Evolutionary conservation across 129 eudicot genomes (phyloP), one percentile per base, ranked within the genome.

Genomic region (Chrysanthemum lavandulifolium): DNA sequence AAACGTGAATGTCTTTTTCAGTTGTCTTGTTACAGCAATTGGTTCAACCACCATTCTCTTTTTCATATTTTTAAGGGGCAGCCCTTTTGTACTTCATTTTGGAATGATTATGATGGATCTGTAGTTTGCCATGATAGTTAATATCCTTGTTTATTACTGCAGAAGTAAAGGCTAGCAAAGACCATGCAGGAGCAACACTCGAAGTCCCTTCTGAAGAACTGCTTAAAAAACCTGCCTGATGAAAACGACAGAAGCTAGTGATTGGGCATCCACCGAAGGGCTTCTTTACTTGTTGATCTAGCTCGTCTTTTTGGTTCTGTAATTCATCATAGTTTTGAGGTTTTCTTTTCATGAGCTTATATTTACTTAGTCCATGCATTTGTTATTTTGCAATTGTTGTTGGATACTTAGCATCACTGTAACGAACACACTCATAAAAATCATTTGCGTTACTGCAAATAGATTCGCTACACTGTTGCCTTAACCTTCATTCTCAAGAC

Each of bases 191-290:
- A 68, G 93, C 92, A 52, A 94, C 93, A 47, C 88, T 94, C 13
- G 98, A 94, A 80, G 61, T 90, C 76, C 97, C 95, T 51, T 82
- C 97, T 29, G 98, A 94, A 78, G 97, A 84, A 79, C 72, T 87
- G 67, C 84, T 94, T 21, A 88, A 84, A 64, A 79, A 84, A 74
- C 73, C 95, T 40, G 67, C 65, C 23, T 85, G 82, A 85, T 36
- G 75, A 77, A 33, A 21, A 47, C 13, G 33, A 71, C 56, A 47
- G 50, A 59, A 31, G 60, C 73, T 56, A 76, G 73, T n/a, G 19
- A 61, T 21, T 58, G 67, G 73, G 50, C 51, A 16, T 70, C 45
- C 52, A 67, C 18, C 14, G 2, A 43, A 43, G 7, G 50, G 68
- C 10, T 64, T 56, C 57, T 66, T 65, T 19, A 48, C 43, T 61